Percentiles rank a stretch among this genome's conserved stretches.
Evolutionary conservation across 129 eudicot genomes (phyloP).

Genomic region (Apium graveolens): DNA sequence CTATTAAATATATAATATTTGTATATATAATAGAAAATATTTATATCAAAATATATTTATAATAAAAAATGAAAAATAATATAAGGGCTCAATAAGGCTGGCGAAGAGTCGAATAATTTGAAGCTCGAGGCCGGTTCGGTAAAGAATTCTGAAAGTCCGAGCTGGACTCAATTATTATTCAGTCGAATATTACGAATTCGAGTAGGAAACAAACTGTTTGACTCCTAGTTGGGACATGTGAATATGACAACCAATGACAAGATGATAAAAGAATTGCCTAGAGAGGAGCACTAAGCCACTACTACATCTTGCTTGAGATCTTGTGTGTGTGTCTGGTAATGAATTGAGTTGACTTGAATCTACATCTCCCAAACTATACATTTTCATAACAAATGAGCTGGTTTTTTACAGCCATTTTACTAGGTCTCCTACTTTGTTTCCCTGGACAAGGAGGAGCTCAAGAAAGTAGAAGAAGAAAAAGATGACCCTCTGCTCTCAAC

Average conservation of each 20-base stretch:
- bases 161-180: too few species aligned
- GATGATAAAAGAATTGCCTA: background rate
- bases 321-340: background rate
- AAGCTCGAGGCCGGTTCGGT: too few species aligned
- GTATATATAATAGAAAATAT: too few species aligned
- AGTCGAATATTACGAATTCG: too few species aligned
- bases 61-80: too few species aligned
- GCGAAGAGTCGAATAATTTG: too few species aligned
- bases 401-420: background rate
- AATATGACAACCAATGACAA: background rate
- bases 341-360: background rate
- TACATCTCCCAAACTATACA: background rate
- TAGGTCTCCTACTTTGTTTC: background rate
- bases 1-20: too few species aligned
- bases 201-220: too few species aligned
- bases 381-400: background rate
- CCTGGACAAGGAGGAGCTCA: background rate
- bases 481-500: background rate
- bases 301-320: background rate
- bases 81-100: too few species aligned
- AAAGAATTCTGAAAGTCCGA: too few species aligned
- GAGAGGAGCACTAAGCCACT: background rate
- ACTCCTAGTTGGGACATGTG: too few species aligned
- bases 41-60: too few species aligned
- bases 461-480: background rate